Conservation (phyloP, 257 asterid genomes). For the Solanum lignicaule region DNA sequence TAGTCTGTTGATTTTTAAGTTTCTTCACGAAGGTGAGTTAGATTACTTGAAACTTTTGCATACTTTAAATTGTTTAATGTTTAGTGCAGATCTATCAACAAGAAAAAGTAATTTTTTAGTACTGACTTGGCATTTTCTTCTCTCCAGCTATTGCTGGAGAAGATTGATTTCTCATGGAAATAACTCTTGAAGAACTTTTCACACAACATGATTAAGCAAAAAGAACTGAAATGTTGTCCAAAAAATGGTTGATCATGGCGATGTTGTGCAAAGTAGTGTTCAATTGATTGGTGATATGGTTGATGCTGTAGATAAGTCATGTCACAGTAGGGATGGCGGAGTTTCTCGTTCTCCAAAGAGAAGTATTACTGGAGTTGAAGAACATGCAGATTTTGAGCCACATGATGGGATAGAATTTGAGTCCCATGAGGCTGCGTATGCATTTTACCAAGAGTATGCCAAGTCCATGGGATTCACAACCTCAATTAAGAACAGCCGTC, state of each 20-base stretch:
- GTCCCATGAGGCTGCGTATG: slow-evolving; percentile 82
- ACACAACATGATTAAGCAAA: not conserved
- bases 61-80: not conserved
- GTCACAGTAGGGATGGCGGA: slow-evolving; percentile 27
- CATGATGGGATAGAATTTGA: slow-evolving; percentile 81
- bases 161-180: not conserved
- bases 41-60: not conserved
- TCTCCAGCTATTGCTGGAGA: not conserved
- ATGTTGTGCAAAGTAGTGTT: slow-evolving; percentile 26
- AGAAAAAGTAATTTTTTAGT: not conserved
- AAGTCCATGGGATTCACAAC: slow-evolving; percentile 99
- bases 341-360: slow-evolving; percentile 23
- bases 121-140: not conserved
- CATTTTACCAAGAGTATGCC: slow-evolving; percentile 92
- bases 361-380: slow-evolving; percentile 32
- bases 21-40: not conserved
- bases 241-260: slow-evolving; percentile 46
- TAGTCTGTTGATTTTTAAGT: not conserved
- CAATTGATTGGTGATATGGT: slow-evolving; percentile 27
- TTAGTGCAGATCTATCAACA: not conserved
- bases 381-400: slow-evolving; percentile 51
- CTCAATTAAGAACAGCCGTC: slow-evolving; percentile 91
- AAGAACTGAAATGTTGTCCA: slow-evolving; percentile 11
- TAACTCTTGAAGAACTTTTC: not conserved
- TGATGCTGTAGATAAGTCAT: slow-evolving; percentile 31